Conservation (phyloP, 2,329 filamentous ascomycete species). For the Rhinocladiella mackenziei region DNA sequence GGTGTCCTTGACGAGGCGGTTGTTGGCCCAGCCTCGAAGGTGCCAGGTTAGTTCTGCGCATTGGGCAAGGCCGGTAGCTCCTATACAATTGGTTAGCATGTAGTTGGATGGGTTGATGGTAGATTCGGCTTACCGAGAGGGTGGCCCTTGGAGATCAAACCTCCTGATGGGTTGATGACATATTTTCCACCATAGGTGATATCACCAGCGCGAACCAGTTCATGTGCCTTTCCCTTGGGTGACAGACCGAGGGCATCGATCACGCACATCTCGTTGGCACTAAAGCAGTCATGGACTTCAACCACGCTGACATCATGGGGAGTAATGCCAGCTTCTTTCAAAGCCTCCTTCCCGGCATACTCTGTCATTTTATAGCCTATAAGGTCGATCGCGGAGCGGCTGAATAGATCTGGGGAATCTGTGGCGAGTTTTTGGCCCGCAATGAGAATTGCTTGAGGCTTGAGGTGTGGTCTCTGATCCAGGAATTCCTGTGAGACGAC, state of each 20-base stretch:
- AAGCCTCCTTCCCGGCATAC: slow-evolving; percentile 64
- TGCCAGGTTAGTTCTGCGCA: slow-evolving; percentile 96
- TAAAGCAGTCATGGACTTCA: slow-evolving; percentile 96
- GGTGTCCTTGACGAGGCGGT: slow-evolving; percentile 67
- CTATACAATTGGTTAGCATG: slow-evolving; percentile 13
- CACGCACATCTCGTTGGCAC: slow-evolving; percentile 85
- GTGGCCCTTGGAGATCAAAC: slow-evolving; percentile 93
- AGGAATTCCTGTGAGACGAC: slow-evolving; percentile 87
- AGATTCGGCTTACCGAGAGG: slow-evolving; percentile 61
- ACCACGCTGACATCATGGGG: slow-evolving; percentile 73
- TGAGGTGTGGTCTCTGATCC: slow-evolving; percentile 75
- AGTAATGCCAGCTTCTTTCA: slow-evolving; percentile 65
- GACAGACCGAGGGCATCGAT: slow-evolving; percentile 81
- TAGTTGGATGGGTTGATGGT: neutral
- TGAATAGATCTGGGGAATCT: slow-evolving; percentile 76
- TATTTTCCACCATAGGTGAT: slow-evolving; percentile 84
- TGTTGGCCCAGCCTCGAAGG: slow-evolving; percentile 91
- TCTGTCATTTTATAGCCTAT: slow-evolving; percentile 84
- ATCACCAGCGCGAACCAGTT: slow-evolving; percentile 78
- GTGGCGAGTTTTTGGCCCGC: slow-evolving; percentile 86
- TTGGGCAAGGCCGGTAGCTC: slow-evolving; percentile 86
- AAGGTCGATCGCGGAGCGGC: slow-evolving; percentile 74
- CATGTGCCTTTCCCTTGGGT: slow-evolving; percentile 78
- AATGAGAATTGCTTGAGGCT: slow-evolving; percentile 77
- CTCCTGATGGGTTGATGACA: slow-evolving; percentile 89